Conservation (phyloP, 441 rosid genomes). For the Theobroma grandiflorum region DNA sequence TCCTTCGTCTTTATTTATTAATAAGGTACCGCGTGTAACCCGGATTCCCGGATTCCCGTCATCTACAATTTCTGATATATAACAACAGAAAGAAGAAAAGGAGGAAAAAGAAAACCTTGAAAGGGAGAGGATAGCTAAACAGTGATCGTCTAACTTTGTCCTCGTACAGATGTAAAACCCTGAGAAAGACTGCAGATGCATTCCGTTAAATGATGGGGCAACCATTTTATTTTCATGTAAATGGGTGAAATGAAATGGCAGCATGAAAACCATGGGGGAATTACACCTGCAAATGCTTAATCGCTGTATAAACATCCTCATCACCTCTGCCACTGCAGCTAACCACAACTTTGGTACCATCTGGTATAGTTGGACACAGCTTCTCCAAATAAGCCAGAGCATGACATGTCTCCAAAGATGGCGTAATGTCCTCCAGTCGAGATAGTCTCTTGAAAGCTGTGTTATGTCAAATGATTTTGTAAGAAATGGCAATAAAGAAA, state of each 20-base stretch:
- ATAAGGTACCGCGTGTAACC: no score
- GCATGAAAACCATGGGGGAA: neutral
- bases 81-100: no score
- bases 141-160: neutral
- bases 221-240: slow-evolving; percentile 5
- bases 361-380: slow-evolving; percentile 74
- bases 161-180: neutral
- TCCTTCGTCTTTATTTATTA: no score
- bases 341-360: slow-evolving; percentile 68
- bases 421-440: slow-evolving; percentile 80
- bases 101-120: no score
- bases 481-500: neutral
- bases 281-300: slow-evolving; percentile 65
- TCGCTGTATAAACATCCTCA: slow-evolving; percentile 88
- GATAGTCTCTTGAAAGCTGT: slow-evolving; percentile 87
- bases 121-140: neutral
- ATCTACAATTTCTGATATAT: no score
- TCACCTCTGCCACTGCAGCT: slow-evolving; percentile 97
- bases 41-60: no score
- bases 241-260: neutral
- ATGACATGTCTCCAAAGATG: slow-evolving; percentile 89
- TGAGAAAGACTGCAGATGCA: neutral
- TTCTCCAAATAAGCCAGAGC: slow-evolving; percentile 83
- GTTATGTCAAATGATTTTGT: neutral
- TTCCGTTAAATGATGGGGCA: neutral